Base-by-base conservation (phyloP, 352 stramenopile species). In the Phytophthora melonis region DNA sequence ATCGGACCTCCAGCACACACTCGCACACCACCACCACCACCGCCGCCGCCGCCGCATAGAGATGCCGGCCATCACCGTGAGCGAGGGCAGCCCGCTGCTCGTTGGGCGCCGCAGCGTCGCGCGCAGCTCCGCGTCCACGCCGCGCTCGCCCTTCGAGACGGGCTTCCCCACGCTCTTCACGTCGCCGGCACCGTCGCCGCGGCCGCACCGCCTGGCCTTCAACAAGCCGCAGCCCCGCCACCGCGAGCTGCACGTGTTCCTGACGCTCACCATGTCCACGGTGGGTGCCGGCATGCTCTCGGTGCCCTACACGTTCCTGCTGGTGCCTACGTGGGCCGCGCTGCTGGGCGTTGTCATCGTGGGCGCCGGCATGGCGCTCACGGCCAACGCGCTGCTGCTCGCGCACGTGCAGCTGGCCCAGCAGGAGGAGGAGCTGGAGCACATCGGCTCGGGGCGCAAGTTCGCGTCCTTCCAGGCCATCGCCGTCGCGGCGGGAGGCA, bases 211-310 rank as follows among this genome's bases (percentile, higher is more conserved):
- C 13, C 73, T 91, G 55, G 80, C 81, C 6, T 90, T 91, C 58
- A 56, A 50, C 19, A 78, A 78, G 52, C 70, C 74, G 27, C 61
- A 85, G 60, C 53, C 74, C n/a, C 58, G 58, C 32, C 74, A 81
- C 45, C 81, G 81, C 25, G 72, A 88, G 19, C 70, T 91, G 63
- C 81, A 89, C 72, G 86, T 93, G n/a, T 91, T 93, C 69, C 74
- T 92, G 23, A 92, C 83, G 60, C 80, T 94, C 67, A 86, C 92
- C 70, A 91, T 93, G 82, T 93, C 86, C 49, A 89, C 89, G 21
- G 84, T 93, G 25, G 88, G 88, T 45, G 86, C 83, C 16, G 88
- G 88, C 19, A 86, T 93, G 83, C 74, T 94, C 14, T 85, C 81
- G 0, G 73, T 94, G 55, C 86, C 88, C 16, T 94, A 91, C 74